phyloP scores from a whole-genome alignment of 208 protist species.

The Trichomonas vaginalis region DNA sequence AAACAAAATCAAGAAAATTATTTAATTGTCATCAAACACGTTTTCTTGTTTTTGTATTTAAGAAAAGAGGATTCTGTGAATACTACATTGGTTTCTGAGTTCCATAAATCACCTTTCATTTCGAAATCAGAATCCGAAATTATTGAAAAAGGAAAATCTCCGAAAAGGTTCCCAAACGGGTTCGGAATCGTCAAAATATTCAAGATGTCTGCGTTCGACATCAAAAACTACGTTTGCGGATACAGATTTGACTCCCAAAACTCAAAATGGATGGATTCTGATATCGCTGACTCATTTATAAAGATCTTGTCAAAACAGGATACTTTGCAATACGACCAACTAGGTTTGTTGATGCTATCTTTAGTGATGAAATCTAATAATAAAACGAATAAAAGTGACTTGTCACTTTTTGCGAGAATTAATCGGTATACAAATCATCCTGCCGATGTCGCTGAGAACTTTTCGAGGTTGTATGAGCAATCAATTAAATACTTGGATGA shows the following conservation, averaged over 20 bases:
- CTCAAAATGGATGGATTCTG: neutral
- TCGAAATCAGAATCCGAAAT: neutral
- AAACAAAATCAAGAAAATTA: too few relatives aligned
- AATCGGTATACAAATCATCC: neutral
- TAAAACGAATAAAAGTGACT: neutral
- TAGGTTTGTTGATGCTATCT: neutral
- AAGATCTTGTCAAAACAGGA: neutral
- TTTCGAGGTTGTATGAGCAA: neutral
- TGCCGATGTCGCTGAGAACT: neutral
- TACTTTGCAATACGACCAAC: neutral
- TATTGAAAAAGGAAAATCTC: neutral
- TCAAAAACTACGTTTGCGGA: neutral
- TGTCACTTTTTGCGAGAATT: neutral
- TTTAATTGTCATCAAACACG: neutral
- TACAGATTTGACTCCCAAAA: neutral
- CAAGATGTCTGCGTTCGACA: neutral
- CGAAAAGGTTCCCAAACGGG: neutral
- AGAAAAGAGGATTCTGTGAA: neutral
- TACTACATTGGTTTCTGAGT: neutral
- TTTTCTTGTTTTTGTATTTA: neutral
- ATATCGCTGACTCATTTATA: neutral
- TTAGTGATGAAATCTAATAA: neutral
- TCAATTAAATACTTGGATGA: neutral
- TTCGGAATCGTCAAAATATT: neutral
- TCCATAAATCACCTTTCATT: neutral